Evolutionary conservation across 306 rosid genomes (phyloP).

Genomic region (Quercus parvula): DNA sequence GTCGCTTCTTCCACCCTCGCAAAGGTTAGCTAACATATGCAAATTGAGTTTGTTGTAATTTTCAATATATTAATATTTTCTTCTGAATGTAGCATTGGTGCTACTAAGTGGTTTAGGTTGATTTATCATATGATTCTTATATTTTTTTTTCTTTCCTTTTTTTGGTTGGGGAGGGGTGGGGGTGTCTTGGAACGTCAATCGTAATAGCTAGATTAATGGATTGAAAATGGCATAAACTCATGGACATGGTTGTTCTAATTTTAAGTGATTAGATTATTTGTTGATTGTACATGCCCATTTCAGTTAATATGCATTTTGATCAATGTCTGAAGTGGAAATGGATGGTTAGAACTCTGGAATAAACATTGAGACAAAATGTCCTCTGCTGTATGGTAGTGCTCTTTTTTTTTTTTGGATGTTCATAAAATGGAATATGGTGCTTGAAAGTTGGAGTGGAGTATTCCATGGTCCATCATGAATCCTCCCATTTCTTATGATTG

Average conservation of each 20-base stretch:
- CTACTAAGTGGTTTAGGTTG: neutral
- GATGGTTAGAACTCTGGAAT: neutral
- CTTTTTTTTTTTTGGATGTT: too few species aligned
- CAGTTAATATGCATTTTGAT: neutral
- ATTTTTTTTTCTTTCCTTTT: neutral
- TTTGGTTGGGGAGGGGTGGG: too few species aligned
- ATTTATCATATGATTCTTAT: neutral
- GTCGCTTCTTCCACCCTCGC: conserved; percentile 37
- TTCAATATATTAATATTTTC: neutral
- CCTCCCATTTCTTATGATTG: neutral
- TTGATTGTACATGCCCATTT: neutral
- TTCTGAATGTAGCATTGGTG: neutral
- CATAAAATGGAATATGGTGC: too few species aligned
- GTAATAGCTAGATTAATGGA: neutral
- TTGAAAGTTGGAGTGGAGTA: neutral
- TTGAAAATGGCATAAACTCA: too few species aligned
- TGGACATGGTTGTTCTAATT: too few species aligned
- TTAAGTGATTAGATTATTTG: neutral
- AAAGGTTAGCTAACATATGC: conserved; percentile 46
- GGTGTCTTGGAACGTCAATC: neutral
- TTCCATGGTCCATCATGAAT: neutral
- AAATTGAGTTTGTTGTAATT: neutral
- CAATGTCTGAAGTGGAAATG: neutral
- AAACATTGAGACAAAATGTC: too few species aligned
- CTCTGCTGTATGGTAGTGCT: too few species aligned